These are phyloP conservation scores for Apiospora hydei DNA, from an alignment of 2,329 filamentous ascomycete species.

Conservation along the genomic window DNA sequence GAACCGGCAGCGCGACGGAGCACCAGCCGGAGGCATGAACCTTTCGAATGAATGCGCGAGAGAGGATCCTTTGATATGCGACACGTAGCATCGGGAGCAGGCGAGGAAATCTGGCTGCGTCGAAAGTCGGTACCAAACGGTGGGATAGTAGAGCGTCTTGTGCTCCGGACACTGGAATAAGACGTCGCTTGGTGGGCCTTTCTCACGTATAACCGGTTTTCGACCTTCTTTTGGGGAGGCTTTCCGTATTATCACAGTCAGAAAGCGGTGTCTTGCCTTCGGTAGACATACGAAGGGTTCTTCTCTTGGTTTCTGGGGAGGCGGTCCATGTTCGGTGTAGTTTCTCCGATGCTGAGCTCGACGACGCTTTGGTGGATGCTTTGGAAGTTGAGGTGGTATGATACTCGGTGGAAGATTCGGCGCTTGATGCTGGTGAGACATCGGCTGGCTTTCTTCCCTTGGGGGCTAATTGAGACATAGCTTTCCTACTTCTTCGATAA, in stretches of 20 bases:
- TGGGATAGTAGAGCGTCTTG: constrained; percentile 16
- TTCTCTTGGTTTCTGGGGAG: background rate
- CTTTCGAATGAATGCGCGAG: constrained; percentile 1
- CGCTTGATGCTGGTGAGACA: background rate
- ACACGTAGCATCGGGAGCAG: constrained; percentile 23
- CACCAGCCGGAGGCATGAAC: constrained; percentile 17
- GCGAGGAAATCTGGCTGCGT: constrained; percentile 17
- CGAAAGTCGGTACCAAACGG: constrained; percentile 23
- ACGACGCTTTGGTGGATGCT: background rate
- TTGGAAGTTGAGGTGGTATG: background rate
- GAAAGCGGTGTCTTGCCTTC: background rate
- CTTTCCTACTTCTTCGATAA: background rate
- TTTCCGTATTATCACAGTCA: background rate
- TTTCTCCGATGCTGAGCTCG: background rate
- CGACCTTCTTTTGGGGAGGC: background rate
- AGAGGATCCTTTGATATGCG: background rate
- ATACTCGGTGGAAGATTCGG: background rate
- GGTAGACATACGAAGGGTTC: too few species aligned
- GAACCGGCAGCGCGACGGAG: constrained; percentile 24
- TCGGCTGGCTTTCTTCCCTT: background rate
- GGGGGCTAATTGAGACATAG: background rate
- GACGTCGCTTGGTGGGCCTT: background rate
- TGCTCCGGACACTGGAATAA: constrained; percentile 8
- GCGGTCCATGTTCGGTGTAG: background rate
- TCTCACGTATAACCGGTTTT: background rate